Evolutionary conservation across 805 yeast species (phyloP), one percentile per base, ranked within the genome.

Genomic region (Ogataea polymorpha): DNA sequence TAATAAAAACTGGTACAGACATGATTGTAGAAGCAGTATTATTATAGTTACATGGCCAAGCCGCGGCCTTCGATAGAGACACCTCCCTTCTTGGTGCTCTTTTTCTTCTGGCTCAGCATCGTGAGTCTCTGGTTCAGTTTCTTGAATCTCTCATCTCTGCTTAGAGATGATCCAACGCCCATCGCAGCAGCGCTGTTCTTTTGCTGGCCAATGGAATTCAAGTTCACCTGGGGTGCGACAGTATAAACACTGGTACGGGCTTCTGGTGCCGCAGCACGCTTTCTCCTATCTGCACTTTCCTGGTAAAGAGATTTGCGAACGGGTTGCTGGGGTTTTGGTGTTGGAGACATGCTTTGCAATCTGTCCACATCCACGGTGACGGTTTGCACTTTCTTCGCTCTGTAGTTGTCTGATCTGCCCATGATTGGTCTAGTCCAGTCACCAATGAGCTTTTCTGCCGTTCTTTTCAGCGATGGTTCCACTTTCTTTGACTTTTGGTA

Each of bases 391-490:
- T 79, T 72, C 66, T 86, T 81, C 64, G 91, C 96, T 62, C 93
- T 81, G 70, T 90, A 91, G 55, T 90, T 88, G 64, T 91, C 98
- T 3, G 95, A 83, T 46, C 96, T 83, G 52, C 96, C 96, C 74
- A 93, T 86, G 48, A 93, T 88, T 32, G 99, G 99, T 66, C 99
- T 79, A 7, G 97, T 91, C 99, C 99, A 93, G 62, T 89, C 95
- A 18, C 96, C 96, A 51, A 93, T 84, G 46, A 93, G 70, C 59
- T 80, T 80, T 58, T 93, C 98, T 5, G 96, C 98, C 28, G 82
- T 73, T 60, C 95, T 81, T 62, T 91, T 89, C 59, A 93, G 75
- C 32, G 76, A 71, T 24, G 88, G 84, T 63, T 95, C 97, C 12
- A 95, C 95, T 56, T 91, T 78, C 58, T 84, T 85, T 23, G 93